phyloP scores from a whole-genome alignment of 768 basidiomycete genomes.

The Lyophyllum atratum region DNA sequence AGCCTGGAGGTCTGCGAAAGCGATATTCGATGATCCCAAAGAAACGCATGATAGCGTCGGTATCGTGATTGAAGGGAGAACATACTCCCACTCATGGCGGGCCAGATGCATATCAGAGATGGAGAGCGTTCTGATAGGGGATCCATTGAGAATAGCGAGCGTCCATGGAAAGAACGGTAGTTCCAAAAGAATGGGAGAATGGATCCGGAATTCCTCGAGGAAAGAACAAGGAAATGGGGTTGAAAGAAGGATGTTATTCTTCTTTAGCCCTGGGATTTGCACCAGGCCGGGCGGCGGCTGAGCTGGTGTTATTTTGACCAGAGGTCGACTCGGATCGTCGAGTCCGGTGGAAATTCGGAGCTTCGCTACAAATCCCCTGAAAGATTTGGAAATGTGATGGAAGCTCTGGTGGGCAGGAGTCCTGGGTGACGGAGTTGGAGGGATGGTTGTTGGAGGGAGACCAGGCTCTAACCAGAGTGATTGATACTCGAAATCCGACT shows the following conservation, averaged over 20 bases:
- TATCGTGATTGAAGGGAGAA: conserved; percentile 18
- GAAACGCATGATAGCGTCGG: conserved; percentile 13
- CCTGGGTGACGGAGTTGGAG: not conserved
- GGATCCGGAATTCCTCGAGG: conserved; percentile 9
- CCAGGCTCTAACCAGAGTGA: not conserved
- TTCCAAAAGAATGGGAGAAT: conserved; percentile 7
- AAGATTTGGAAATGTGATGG: too few species aligned
- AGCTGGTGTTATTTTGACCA: not conserved
- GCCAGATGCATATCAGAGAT: conserved; percentile 14
- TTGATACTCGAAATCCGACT: not conserved
- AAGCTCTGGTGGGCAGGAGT: too few species aligned
- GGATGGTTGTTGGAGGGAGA: not conserved
- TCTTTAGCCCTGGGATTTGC: not conserved
- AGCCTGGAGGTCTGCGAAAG: conserved; percentile 20
- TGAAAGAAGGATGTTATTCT: not conserved
- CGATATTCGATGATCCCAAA: conserved; percentile 12
- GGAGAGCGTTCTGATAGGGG: conserved; percentile 18
- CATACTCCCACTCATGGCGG: conserved; percentile 17
- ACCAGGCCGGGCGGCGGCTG: not conserved
- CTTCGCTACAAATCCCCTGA: too few species aligned
- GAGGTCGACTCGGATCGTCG: too few species aligned
- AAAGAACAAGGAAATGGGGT: not conserved
- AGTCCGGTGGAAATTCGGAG: too few species aligned
- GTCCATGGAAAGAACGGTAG: conserved; percentile 19
- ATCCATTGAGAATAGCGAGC: conserved; percentile 11